Evolutionary conservation across 108 stramenopile species (phyloP), one percentile per base, ranked within the genome.

Genomic region (Pseudonitzschia multistriata): DNA sequence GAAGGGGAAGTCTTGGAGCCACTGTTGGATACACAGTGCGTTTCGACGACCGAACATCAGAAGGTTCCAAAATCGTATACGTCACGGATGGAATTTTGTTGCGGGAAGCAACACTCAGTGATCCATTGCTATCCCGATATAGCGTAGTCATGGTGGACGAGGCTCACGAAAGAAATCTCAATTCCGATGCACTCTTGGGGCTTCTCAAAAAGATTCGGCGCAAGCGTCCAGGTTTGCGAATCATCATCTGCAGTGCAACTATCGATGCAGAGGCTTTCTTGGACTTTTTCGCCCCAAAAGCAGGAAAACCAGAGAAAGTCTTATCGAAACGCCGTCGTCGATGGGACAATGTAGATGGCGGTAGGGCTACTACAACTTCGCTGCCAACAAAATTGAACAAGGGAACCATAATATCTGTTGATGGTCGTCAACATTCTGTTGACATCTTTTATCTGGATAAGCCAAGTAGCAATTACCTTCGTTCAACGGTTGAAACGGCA

Each of bases 211-310:
- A 97, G 72, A 88, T 95, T 72, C 80, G 94, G 35, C 71, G 91
- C 62, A 82, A 80, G 70, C 72, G 90, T 42, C 76, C 78, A 24
- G 82, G 89, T 55, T 75, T 99, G 42, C 70, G 96, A 25, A 76
- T 99, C 22, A 85, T 99, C 24, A 83, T 99, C 33, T 97, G 97
- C 74, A 96, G 95, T 70, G 99, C 99, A 25, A 99, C 98, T 0
- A 84, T 98, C 52, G 96, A 99, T 78, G 97, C 96, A 1, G 76
- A 96, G 49, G 72, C 83, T 7, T 99, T 99, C 74, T 67, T 88
- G 27, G 82, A 88, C 24, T 99, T 94, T 68, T 98, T 99, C 71
- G 81, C 89, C 19, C 79, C 81, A 19, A 73, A 55, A 37, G 49
- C 77, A n/a, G 28, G 30, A 24, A 24, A 50, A 10, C 40, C 22